A percentile compares a stretch with the other conserved stretches of the same genome.
phyloP scores from a whole-genome alignment of 805 yeast species.

The Sugiyamaella smithiae region DNA sequence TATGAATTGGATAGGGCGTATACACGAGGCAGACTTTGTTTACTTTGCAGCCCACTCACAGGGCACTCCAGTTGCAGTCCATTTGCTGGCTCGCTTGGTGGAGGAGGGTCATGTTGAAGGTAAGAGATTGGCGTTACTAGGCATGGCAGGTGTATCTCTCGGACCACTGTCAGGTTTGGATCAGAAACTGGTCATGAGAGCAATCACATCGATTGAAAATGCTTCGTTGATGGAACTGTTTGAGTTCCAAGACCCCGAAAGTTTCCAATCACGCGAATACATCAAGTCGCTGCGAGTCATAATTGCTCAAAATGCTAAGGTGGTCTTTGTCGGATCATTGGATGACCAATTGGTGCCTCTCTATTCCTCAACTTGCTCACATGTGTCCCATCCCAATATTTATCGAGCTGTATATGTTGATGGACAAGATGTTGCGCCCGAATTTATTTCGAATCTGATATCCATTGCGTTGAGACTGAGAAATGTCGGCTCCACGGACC shows the following conservation, averaged over 20 bases:
- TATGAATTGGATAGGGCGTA: conserved; percentile 59
- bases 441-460: conserved; percentile 71
- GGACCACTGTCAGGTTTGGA: conserved; percentile 95
- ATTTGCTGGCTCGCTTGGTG: conserved; percentile 69
- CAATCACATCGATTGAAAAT: conserved; percentile 86
- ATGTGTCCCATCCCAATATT: conserved; percentile 83
- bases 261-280: conserved; percentile 68
- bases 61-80: conserved; percentile 89
- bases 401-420: conserved; percentile 89
- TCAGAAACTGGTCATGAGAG: conserved; percentile 76
- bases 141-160: conserved; percentile 94
- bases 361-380: conserved; percentile 80
- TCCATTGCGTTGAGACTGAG: conserved; percentile 69
- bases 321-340: conserved; percentile 81
- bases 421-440: conserved; percentile 68
- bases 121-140: conserved; percentile 64
- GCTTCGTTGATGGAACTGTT: conserved; percentile 83
- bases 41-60: conserved; percentile 94
- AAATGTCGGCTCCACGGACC: conserved; percentile 78
- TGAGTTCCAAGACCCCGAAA: conserved; percentile 76
- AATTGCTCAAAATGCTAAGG: conserved; percentile 67
- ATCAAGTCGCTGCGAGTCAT: conserved; percentile 63
- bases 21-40: conserved; percentile 70
- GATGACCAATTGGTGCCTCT: conserved; percentile 94
- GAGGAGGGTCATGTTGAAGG: conserved; percentile 49